phyloP scores from a whole-genome alignment of 176 grass and related monocot species.

The Aegilops sharonensis region DNA sequence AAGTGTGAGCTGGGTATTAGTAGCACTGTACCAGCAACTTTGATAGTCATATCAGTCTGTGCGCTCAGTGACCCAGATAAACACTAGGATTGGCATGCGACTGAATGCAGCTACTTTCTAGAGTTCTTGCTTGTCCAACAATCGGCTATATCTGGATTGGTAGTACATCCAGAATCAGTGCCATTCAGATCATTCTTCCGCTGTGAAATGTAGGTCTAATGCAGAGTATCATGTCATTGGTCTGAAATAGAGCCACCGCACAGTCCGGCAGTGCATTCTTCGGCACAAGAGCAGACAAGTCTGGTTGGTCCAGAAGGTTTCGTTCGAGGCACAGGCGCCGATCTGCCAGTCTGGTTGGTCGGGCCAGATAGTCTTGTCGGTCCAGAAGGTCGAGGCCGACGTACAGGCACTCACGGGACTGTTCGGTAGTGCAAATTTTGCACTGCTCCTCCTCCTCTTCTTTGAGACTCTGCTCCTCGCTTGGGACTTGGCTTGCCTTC shows the following conservation, averaged over 20 bases:
- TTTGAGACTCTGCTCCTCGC: too few species aligned
- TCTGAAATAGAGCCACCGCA: neutral
- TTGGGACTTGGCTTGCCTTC: too few species aligned
- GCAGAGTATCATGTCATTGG: neutral
- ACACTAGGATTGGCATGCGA: neutral
- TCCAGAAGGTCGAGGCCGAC: too few species aligned
- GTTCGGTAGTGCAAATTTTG: too few species aligned
- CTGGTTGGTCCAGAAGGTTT: too few species aligned
- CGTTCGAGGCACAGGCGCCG: too few species aligned
- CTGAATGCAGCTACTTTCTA: neutral
- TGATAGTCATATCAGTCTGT: neutral
- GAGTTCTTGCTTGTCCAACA: neutral
- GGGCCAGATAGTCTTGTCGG: too few species aligned
- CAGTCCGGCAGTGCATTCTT: too few species aligned
- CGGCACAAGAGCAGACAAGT: too few species aligned
- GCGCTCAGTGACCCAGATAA: neutral
- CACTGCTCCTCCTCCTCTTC: too few species aligned
- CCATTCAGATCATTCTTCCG: neutral
- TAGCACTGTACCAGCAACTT: neutral
- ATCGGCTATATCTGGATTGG: neutral
- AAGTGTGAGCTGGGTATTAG: neutral
- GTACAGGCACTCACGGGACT: too few species aligned
- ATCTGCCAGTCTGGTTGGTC: too few species aligned
- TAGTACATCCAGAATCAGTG: neutral
- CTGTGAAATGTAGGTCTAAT: neutral